A percentile compares a stretch with the other conserved stretches of the same genome.
These are phyloP conservation scores for Xylaria sp. DNA, from an alignment of 2,329 filamentous ascomycete genomes.

Conservation along the genomic window DNA sequence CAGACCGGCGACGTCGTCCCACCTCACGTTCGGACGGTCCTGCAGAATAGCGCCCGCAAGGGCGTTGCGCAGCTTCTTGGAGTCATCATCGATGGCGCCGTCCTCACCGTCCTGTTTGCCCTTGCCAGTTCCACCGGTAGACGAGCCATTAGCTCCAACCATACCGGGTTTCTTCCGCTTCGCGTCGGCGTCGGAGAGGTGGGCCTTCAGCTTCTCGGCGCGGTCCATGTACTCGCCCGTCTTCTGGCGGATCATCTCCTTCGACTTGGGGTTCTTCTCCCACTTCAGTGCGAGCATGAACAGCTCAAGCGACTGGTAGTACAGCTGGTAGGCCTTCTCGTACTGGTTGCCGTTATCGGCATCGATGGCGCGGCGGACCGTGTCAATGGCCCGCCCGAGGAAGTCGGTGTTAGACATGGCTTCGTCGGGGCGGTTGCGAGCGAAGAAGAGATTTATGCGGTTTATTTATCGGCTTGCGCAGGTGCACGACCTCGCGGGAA, in stretches of 20 bases:
- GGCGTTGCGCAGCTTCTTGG: slow-evolving; percentile 91
- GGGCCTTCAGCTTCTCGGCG: slow-evolving; percentile 95
- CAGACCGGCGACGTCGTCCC: slow-evolving; percentile 96
- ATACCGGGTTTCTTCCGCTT: slow-evolving; percentile 74
- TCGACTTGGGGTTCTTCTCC: slow-evolving; percentile 98
- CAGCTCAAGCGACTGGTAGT: slow-evolving; percentile 94
- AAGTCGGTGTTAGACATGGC: slow-evolving; percentile 96
- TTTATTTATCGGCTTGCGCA: background rate
- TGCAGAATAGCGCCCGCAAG: slow-evolving; percentile 90
- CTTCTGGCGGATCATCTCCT: slow-evolving; percentile 96
- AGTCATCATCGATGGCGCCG: slow-evolving; percentile 79
- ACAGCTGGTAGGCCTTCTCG: slow-evolving; percentile 93
- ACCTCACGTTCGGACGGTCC: slow-evolving; percentile 94
- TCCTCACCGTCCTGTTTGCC: slow-evolving; percentile 58
- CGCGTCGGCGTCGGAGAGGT: slow-evolving; percentile 75
- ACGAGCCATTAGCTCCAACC: slow-evolving; percentile 74
- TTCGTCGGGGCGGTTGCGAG: background rate
- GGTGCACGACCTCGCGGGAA: background rate
- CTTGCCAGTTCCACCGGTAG: slow-evolving; percentile 65
- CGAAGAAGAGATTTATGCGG: background rate
- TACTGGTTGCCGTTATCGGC: slow-evolving; percentile 95
- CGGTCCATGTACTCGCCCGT: slow-evolving; percentile 98
- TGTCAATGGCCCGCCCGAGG: slow-evolving; percentile 92
- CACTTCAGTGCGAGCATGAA: slow-evolving; percentile 99
- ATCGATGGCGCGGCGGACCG: slow-evolving; percentile 97